phyloP scores from a whole-genome alignment of 106 monocot species.

The Amphibolis antarctica region DNA sequence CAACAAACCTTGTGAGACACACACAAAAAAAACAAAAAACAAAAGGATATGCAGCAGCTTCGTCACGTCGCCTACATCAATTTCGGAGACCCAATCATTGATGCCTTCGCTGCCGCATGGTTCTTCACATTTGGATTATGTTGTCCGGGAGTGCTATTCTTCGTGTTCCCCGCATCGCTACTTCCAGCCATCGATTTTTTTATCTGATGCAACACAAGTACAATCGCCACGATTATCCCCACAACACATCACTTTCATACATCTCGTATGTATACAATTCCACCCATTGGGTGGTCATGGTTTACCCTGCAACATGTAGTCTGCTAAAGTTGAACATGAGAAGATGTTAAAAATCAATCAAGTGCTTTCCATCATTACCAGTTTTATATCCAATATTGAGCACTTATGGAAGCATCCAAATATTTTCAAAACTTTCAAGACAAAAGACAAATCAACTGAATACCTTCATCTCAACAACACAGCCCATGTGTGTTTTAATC shows the following conservation, averaged over 20 bases:
- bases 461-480: too few species aligned
- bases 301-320: too few species aligned
- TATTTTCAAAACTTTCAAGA: too few species aligned
- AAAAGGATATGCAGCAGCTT: too few species aligned
- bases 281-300: background rate
- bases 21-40: too few species aligned
- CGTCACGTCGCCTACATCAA: background rate
- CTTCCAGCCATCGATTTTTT: slow-evolving; percentile 17
- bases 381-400: too few species aligned
- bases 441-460: too few species aligned
- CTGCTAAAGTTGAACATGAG: too few species aligned
- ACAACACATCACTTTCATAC: background rate
- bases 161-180: slow-evolving; percentile 5
- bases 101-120: slow-evolving; percentile 7
- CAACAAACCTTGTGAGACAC: background rate
- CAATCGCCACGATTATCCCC: background rate
- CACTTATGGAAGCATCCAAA: too few species aligned
- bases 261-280: background rate
- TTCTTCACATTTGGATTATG: slow-evolving; percentile 3
- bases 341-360: too few species aligned
- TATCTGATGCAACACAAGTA: slow-evolving; percentile 9
- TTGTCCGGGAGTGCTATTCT: slow-evolving; percentile 6
- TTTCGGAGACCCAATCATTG: slow-evolving; percentile 19
- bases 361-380: too few species aligned
- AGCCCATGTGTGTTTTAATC: too few species aligned